Conservation (phyloP, 2,329 filamentous ascomycete genomes). For the Hypoxylon sp. region DNA sequence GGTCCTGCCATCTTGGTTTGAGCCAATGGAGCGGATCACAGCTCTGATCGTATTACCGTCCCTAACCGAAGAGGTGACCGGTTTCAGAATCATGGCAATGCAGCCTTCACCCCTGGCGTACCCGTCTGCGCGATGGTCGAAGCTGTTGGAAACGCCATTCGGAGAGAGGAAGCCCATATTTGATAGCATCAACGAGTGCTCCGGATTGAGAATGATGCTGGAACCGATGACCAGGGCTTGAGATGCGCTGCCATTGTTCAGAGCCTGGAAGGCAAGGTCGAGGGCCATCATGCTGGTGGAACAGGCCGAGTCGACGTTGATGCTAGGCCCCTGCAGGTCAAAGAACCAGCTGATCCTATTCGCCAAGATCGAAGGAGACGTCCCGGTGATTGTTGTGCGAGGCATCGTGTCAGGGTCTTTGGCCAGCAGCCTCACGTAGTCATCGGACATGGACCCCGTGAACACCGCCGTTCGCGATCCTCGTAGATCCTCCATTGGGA, state of each 20-base stretch:
- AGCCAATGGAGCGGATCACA: too few species aligned
- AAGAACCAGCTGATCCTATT: conserved; percentile 36
- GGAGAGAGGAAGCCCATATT: too few species aligned
- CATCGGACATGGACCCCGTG: conserved; percentile 18
- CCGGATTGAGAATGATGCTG: too few species aligned
- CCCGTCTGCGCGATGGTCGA: too few species aligned
- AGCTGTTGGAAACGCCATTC: too few species aligned
- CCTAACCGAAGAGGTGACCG: too few species aligned
- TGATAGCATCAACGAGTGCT: too few species aligned
- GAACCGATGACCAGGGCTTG: too few species aligned
- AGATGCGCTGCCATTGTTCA: conserved; percentile 5
- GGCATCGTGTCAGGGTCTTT: conserved; percentile 11
- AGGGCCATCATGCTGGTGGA: conserved; percentile 26
- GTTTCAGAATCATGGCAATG: too few species aligned
- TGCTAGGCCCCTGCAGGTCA: conserved; percentile 30
- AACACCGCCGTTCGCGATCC: conserved; percentile 24
- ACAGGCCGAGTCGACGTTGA: conserved; percentile 36
- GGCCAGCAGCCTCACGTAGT: conserved; percentile 15
- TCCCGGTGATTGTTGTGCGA: conserved; percentile 3
- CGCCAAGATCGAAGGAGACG: conserved; percentile 15
- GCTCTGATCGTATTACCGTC: too few species aligned
- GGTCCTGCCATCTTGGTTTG: too few species aligned
- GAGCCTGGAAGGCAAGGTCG: conserved; percentile 35
- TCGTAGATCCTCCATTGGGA: conserved; percentile 4
- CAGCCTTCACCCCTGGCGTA: too few species aligned